A percentile compares a stretch with the other conserved stretches of the same genome.
phyloP scores from a whole-genome alignment of 345 rosid genomes.

The Mercurialis annua region DNA sequence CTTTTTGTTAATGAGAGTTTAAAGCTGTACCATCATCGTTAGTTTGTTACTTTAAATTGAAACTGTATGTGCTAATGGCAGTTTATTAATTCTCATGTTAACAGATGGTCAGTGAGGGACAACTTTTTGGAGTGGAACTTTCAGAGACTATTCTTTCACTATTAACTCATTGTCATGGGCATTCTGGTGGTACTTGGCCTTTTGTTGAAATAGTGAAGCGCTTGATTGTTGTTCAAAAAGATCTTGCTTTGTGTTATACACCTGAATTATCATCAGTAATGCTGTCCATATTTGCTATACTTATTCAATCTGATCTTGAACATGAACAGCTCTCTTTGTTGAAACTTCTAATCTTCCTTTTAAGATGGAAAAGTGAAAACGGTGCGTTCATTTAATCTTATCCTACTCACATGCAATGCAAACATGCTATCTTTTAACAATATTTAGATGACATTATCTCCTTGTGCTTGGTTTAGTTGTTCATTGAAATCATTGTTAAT shows the following conservation, averaged over 20 bases:
- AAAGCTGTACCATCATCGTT: neutral
- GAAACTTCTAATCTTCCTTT: constrained; percentile 57
- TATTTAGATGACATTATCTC: neutral
- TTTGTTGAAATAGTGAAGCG: constrained; percentile 55
- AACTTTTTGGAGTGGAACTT: constrained; percentile 53
- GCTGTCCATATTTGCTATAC: constrained; percentile 52
- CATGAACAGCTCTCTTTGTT: constrained; percentile 72
- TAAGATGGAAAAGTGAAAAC: constrained; percentile 66
- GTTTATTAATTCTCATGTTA: constrained; percentile 21
- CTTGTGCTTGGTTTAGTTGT: constrained; percentile 2
- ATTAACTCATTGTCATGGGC: constrained; percentile 35
- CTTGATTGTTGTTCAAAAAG: constrained; percentile 59
- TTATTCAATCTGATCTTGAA: constrained; percentile 66
- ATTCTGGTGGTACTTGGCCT: constrained; percentile 39
- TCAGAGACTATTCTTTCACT: constrained; percentile 50
- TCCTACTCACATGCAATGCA: neutral
- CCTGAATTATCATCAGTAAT: constrained; percentile 48
- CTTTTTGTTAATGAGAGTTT: constrained; percentile 1
- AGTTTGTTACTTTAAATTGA: neutral
- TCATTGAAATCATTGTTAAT: constrained; percentile 5
- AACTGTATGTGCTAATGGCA: neutral
- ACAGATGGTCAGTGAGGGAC: constrained; percentile 54
- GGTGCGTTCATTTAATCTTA: constrained; percentile 42
- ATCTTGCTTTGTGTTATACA: constrained; percentile 51
- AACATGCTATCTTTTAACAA: neutral